Percentiles rank a stretch among this genome's conserved stretches.
phyloP scores from a whole-genome alignment of 2,329 filamentous ascomycete genomes.

The Sporothrix schenckii region DNA sequence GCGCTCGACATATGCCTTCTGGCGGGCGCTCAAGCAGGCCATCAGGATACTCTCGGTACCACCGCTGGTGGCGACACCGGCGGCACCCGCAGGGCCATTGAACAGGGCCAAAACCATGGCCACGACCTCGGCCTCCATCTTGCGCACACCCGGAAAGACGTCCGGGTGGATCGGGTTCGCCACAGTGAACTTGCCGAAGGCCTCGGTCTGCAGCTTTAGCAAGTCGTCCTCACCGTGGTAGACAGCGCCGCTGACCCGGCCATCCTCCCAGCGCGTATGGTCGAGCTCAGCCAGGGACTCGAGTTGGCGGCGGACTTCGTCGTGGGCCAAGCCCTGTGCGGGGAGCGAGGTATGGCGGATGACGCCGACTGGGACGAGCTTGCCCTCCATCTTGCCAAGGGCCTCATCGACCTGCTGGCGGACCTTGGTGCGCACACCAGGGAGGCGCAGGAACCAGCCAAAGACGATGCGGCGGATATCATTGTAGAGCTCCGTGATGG shows the following conservation, averaged over 20 bases:
- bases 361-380: conserved; percentile 75
- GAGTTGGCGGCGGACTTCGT: conserved; percentile 79
- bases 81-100: conserved; percentile 81
- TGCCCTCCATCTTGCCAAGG: conserved; percentile 77
- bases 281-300: conserved; percentile 80
- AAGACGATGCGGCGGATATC: conserved; percentile 74
- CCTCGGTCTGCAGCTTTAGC: conserved; percentile 83
- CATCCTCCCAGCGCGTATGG: conserved; percentile 96
- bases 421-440: conserved; percentile 83
- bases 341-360: conserved; percentile 73
- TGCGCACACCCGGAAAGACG: conserved; percentile 94
- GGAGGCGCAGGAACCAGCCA: conserved; percentile 80
- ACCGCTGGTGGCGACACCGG: conserved; percentile 86
- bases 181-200: conserved; percentile 92
- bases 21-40: conserved; percentile 86
- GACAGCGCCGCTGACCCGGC: conserved; percentile 88
- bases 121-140: conserved; percentile 99
- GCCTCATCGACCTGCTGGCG: conserved; percentile 81
- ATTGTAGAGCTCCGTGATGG: conserved; percentile 72
- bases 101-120: conserved; percentile 92
- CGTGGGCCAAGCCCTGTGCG: conserved; percentile 78
- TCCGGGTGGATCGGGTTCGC: conserved; percentile 97
- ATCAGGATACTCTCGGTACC: conserved; percentile 97
- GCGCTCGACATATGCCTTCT: conserved; percentile 84
- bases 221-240: conserved; percentile 90